Percentiles rank a stretch among this genome's conserved stretches.
phyloP scores from a whole-genome alignment of 805 yeast species.

The Saccharomyces paradoxus region DNA sequence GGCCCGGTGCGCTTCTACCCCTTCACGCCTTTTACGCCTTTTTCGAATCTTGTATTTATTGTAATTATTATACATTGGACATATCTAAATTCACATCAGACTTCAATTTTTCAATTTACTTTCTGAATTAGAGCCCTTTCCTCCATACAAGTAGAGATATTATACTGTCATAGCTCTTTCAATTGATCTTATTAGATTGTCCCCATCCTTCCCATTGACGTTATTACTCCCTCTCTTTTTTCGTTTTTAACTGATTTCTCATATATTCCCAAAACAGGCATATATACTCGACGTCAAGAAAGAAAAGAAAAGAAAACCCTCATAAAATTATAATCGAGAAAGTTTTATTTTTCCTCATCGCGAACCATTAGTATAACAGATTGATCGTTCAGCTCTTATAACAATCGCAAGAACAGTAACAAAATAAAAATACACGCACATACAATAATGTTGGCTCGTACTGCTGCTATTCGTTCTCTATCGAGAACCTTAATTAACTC shows the following conservation, averaged over 20 bases:
- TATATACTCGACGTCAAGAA: not conserved
- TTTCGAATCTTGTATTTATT: not conserved
- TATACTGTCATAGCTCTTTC: not conserved
- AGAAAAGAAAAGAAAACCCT: not conserved
- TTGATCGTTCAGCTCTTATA: not conserved
- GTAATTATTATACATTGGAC: not conserved
- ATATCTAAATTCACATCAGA: not conserved
- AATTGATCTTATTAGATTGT: not conserved
- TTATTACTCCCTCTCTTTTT: not conserved
- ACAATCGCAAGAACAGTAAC: not conserved
- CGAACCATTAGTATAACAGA: not conserved
- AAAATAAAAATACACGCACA: not conserved
- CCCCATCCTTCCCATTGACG: not conserved
- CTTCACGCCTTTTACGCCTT: not conserved
- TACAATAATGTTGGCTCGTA: conserved; percentile 70
- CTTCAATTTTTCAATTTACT: not conserved
- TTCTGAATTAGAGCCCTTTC: not conserved
- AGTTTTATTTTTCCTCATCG: not conserved
- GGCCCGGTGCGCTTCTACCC: not conserved
- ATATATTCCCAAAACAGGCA: not conserved
- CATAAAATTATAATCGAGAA: not conserved
- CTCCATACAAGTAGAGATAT: not conserved
- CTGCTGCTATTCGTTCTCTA: conserved; percentile 76
- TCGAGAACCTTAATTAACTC: conserved; percentile 62
- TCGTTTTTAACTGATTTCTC: not conserved